Base-by-base conservation (phyloP, 805 yeast species). In the Teunomyces panamensis region DNA sequence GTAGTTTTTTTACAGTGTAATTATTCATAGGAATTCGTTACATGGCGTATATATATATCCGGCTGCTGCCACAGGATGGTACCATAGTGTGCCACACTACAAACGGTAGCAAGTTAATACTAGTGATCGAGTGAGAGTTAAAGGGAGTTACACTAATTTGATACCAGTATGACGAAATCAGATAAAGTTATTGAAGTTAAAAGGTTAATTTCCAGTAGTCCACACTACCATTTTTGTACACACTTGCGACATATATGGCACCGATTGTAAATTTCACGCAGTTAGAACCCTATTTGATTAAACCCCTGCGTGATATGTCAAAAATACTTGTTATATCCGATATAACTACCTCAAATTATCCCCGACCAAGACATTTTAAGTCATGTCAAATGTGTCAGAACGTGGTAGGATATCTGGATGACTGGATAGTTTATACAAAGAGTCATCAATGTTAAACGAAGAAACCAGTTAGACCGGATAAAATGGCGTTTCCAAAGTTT, bases 191-290 rank as follows among this genome's bases (percentile, higher is more conserved):
- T 10, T 16, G 10, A 10, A 36, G 20, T 10, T 20, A 5, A 10
- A 5, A 10, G 11, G 14, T 10, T 4, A n/a, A 5, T 24, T 17
- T 26, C 9, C 14, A 37, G 5, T 26, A 8, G 13, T 26, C 41
- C 41, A 37, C 41, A 37, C 27, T 37, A 5, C 30, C 14, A n/a
- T n/a, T 4, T 37, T n/a, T n/a, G 41, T 28, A n/a, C n/a, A n/a
- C 39, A 16, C 11, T 24, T 37, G 30, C 41, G 41, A 26, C 41
- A 37, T 37, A 30, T 26, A 37, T 37, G 27, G 41, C 41, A 14
- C 17, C 30, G n/a, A 37, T 37, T 11, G 9, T 10, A 6, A 33
- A 33, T 20, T 20, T 33, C 11, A 2, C 17, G 7, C 24, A 33
- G 9, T 33, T 33, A 8, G 9, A 10, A n/a, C 36, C 36, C 36